Evolutionary conservation across 495 filamentous ascomycete genomes (phyloP).

Genomic region (Daldinia childiae): DNA sequence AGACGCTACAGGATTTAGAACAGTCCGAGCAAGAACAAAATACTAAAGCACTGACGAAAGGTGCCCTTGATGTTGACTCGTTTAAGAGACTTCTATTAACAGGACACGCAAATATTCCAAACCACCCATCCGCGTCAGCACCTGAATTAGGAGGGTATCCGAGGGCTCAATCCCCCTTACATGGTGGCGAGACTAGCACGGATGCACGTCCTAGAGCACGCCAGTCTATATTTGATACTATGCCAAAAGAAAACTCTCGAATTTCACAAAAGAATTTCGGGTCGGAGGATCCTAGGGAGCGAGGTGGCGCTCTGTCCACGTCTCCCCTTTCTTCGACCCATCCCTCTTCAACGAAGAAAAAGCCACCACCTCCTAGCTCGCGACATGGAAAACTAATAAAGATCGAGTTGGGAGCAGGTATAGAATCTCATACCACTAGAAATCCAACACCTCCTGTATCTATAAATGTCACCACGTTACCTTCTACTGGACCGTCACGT

Average conservation of each 20-base stretch:
- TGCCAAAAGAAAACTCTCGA: constrained; percentile 55
- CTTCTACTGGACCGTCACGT: constrained; percentile 37
- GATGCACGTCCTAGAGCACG: constrained; percentile 59
- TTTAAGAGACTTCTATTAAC: constrained; percentile 70
- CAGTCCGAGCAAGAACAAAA: constrained; percentile 31
- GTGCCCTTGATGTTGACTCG: constrained; percentile 67
- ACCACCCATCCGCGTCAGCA: constrained; percentile 25
- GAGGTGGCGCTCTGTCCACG: constrained; percentile 48
- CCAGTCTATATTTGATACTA: constrained; percentile 56
- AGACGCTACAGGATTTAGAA: constrained; percentile 58
- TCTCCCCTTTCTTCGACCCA: constrained; percentile 34
- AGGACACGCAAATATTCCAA: constrained; percentile 56
- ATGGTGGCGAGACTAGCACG: constrained; percentile 57
- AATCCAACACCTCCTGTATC: constrained; percentile 38
- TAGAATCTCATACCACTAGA: constrained; percentile 33
- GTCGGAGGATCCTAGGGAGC: constrained; percentile 53
- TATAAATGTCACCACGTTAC: constrained; percentile 36
- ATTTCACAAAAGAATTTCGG: constrained; percentile 58
- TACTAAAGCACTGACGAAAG: constrained; percentile 42
- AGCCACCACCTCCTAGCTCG: constrained; percentile 66
- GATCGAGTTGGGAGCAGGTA: constrained; percentile 45
- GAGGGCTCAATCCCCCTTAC: constrained; percentile 21
- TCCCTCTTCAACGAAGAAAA: constrained; percentile 46
- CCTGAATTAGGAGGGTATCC: constrained; percentile 6
- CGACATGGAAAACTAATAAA: constrained; percentile 76